Evolutionary conservation across 306 rosid genomes (phyloP).

Genomic region (Prunus kanzakura): DNA sequence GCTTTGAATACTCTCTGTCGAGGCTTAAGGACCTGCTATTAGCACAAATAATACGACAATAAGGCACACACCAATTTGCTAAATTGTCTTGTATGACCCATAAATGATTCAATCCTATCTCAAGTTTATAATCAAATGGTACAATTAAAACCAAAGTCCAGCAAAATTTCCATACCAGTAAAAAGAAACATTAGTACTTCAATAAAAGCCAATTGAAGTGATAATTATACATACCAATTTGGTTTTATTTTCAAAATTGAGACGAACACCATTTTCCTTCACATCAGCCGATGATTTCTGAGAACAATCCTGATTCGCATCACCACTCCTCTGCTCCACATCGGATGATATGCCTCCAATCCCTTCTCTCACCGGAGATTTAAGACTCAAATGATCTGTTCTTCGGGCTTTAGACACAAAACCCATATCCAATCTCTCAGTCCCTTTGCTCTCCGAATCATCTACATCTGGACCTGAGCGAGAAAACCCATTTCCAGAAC

Average conservation of each 20-base stretch:
- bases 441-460: background rate
- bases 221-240: background rate
- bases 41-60: background rate
- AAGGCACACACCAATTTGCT: background rate
- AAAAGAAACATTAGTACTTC: background rate
- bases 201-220: background rate
- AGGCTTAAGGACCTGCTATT: slow-evolving; percentile 48
- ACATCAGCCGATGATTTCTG: slow-evolving; percentile 31
- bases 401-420: slow-evolving; percentile 9
- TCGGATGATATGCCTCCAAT: background rate
- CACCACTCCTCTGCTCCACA: slow-evolving; percentile 4
- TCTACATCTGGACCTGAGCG: background rate
- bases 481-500: background rate
- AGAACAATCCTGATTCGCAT: slow-evolving; percentile 1
- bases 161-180: background rate
- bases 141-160: background rate
- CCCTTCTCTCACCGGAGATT: background rate
- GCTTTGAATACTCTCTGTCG: slow-evolving; percentile 58
- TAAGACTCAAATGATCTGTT: background rate
- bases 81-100: background rate
- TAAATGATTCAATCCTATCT: background rate
- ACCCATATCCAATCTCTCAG: slow-evolving; percentile 20
- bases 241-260: background rate
- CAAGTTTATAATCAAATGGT: background rate
- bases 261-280: background rate